These are phyloP conservation scores for Pilobolus umbonatus DNA, from an alignment of 192 early-diverging fungal genomes.

Conservation along the genomic window DNA sequence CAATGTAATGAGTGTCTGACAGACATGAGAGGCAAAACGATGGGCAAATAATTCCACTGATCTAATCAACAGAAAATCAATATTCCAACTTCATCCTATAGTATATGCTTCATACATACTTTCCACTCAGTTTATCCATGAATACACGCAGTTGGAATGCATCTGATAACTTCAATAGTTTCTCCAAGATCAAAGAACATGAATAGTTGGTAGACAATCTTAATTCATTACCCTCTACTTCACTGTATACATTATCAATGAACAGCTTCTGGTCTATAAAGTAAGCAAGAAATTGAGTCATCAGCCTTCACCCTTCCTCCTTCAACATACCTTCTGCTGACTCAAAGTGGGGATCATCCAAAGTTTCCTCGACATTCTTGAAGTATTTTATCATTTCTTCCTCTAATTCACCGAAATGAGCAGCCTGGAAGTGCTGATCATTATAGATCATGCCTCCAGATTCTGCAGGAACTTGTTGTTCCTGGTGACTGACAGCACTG, in stretches of 20 bases:
- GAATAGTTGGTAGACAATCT: slow-evolving; percentile 71
- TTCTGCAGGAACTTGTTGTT: not conserved
- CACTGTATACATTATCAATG: slow-evolving; percentile 70
- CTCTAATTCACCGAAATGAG: slow-evolving; percentile 46
- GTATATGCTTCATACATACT: slow-evolving; percentile 27
- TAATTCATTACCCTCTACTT: slow-evolving; percentile 71
- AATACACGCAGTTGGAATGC: slow-evolving; percentile 74
- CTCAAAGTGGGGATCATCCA: slow-evolving; percentile 57
- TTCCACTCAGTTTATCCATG: slow-evolving; percentile 52
- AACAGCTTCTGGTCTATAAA: slow-evolving; percentile 59
- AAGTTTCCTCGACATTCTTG: slow-evolving; percentile 52
- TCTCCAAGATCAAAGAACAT: slow-evolving; percentile 75
- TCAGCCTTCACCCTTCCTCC: not conserved
- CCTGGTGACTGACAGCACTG: not conserved
- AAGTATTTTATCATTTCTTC: slow-evolving; percentile 53
- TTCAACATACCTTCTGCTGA: slow-evolving; percentile 43
- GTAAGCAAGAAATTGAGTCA: not conserved
- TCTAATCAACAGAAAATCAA: slow-evolving; percentile 15
- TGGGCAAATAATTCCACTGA: slow-evolving; percentile 66
- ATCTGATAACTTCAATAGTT: slow-evolving; percentile 63
- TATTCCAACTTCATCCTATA: not conserved
- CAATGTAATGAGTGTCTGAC: slow-evolving; percentile 74
- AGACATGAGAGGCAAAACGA: slow-evolving; percentile 83
- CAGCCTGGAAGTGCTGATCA: slow-evolving; percentile 28
- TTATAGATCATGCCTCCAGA: slow-evolving; percentile 13